Base-by-base conservation (phyloP, 2,329 filamentous ascomycete species). In the Penicillium concentricum region DNA sequence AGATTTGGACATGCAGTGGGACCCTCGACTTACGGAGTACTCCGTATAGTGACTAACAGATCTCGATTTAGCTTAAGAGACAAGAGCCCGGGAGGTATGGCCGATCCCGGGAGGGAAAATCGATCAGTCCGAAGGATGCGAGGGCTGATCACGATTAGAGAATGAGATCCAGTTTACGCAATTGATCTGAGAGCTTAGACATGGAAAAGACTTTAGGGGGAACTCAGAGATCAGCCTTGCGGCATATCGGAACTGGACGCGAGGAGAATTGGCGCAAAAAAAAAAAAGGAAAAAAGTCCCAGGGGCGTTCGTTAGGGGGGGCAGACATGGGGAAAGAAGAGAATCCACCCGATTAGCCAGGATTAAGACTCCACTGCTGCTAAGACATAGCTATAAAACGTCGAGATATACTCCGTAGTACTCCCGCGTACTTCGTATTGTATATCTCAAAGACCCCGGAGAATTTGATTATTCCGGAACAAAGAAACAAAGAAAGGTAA, bases 251-350 rank as follows among this genome's bases (percentile, higher is more conserved):
- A 58, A 48, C 56, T 57, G 58, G 63, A 61, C 59, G 60, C 56
- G 59, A 65, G 61, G 56, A 57, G 53, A 55, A 18, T 58, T 24
- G 20, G 20, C 28, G 24, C 42, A 60, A 56, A 49, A 32, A 42
- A 32, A 16, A 13, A 20, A 3, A 39, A 34, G 13, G 57, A 56
- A 51, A 50, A 52, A 47, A 52, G 54, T 42, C 12, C 60, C 67
- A 69, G 68, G 68, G 69, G 67, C 61, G 69, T 72, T 72, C 67
- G 64, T 69, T 67, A 69, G 68, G 64, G 65, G 62, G 61, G 3
- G 10, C 1, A 8, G 30, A 32, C 12, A 65, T 63, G 68, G 68
- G 66, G 66, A 70, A 70, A 56, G 60, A 61, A 65, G 57, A 63
- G 39, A 67, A 66, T 58, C 56, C 61, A 68, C 65, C 65, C 65